These are phyloP conservation scores for Pulveroboletus sp. DNA, from an alignment of 768 basidiomycete species.

Conservation along the genomic window DNA sequence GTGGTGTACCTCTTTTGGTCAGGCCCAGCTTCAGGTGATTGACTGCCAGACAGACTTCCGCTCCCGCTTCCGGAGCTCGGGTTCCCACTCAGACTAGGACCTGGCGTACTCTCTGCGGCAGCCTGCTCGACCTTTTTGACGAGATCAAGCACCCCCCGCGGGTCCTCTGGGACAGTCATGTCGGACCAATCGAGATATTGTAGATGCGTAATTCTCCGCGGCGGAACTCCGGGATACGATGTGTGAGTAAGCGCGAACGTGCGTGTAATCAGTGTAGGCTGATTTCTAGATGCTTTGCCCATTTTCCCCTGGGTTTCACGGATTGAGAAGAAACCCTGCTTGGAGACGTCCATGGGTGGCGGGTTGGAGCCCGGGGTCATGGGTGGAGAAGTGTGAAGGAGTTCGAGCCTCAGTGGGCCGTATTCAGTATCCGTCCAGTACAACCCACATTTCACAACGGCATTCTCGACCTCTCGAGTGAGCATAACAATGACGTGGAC, in stretches of 20 bases:
- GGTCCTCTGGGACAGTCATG: conserved; percentile 88
- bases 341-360: conserved; percentile 33
- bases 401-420: conserved; percentile 64
- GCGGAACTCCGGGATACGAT: conserved; percentile 51
- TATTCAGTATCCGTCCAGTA: conserved; percentile 78
- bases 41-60: conserved; percentile 14
- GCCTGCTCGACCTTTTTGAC: conserved; percentile 59
- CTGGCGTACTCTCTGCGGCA: conserved; percentile 25
- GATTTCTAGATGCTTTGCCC: conserved; percentile 8
- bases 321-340: conserved; percentile 35
- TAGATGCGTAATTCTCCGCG: conserved; percentile 74
- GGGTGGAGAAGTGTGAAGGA: conserved; percentile 42
- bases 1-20: conserved; percentile 3
- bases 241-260: conserved; percentile 66
- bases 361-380: conserved; percentile 13
- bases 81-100: conserved; percentile 27
- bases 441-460: conserved; percentile 83
- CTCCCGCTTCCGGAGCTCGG: conserved; percentile 18
- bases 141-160: conserved; percentile 67
- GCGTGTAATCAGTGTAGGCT: conserved; percentile 44
- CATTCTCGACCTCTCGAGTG: conserved; percentile 85
- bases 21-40: conserved; percentile 13
- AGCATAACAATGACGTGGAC: conserved; percentile 97
- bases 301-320: conserved; percentile 18
- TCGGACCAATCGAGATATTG: conserved; percentile 97